Evolutionary conservation across 2,329 filamentous ascomycete species (phyloP), one percentile per base, ranked within the genome.

Genomic region (Penicillium occitanis): DNA sequence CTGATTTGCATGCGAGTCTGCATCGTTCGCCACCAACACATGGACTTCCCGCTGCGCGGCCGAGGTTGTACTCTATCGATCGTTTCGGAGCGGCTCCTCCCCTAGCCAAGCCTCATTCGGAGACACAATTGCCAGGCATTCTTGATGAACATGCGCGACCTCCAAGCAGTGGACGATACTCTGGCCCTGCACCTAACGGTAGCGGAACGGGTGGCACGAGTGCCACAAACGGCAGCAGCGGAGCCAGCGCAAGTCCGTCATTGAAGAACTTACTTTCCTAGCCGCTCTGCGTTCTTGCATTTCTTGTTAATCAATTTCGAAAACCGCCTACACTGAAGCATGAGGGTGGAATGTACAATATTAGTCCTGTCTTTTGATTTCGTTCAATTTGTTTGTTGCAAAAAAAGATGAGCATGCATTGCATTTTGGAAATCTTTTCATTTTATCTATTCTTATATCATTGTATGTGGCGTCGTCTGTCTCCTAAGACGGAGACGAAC

Each of bases 241-340:
- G 90, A n/a, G 90, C 90, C 3, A 93, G 91, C 72, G 90, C 90
- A 17, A 93, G 88, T 73, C 90, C 91, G 11, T 92, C 90, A 10
- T 76, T 93, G 68, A 87, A 88, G 71, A 93, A 93, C 72, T 77
- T 93, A 59, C 83, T 93, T 63, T 90, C 87, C 58, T 92, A 78
- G 80, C 19, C 4, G 6, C 40, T 5, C 28, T 19, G 35, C 1
- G 14, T 17, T 30, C 28, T 11, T 19, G 50, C 28, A 61, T 61
- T 64, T 51, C 35, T 40, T 65, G 30, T 46, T 25, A 42, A 50
- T 60, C 8, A 22, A 53, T n/a, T 58, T 40, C 5, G n/a, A 14
- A 28, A 50, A 28, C 1, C 13, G n/a, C 40, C 37, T 62, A 25
- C 60, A 17, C 30, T 28, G 6, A 48, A 44, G 5, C 33, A 28